These are phyloP conservation scores for Mycosarcoma maydis DNA, from an alignment of 1,284 basidiomycete species.

Conservation along the genomic window DNA sequence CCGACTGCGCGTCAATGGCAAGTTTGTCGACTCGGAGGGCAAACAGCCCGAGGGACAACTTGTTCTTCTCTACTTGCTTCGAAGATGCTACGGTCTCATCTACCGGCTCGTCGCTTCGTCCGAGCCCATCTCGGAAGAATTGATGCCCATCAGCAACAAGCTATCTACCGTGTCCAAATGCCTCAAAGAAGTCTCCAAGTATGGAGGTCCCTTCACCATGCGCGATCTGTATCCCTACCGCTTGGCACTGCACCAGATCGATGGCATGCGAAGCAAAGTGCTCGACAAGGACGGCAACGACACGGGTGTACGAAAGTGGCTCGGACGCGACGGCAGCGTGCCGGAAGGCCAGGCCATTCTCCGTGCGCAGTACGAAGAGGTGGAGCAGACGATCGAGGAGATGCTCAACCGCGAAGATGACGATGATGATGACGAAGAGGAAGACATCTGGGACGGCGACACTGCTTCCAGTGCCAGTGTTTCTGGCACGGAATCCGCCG, in stretches of 20 bases:
- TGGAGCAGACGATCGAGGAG: constrained; percentile 86
- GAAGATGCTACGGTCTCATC: constrained; percentile 95
- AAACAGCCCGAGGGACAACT: constrained; percentile 90
- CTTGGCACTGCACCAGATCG: constrained; percentile 93
- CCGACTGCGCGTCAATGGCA: constrained; percentile 93
- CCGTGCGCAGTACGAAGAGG: constrained; percentile 94
- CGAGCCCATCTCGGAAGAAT: constrained; percentile 97
- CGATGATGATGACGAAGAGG: constrained; percentile 62
- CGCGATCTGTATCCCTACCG: constrained; percentile 98
- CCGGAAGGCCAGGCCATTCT: constrained; percentile 97
- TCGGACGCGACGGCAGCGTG: constrained; percentile 76
- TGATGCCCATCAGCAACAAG: constrained; percentile 86
- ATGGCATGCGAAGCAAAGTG: constrained; percentile 89
- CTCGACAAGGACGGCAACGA: constrained; percentile 73
- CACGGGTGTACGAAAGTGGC: constrained; percentile 58
- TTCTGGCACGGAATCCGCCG: constrained; percentile 33
- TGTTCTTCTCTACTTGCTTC: constrained; percentile 87
- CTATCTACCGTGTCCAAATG: constrained; percentile 74
- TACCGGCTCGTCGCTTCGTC: constrained; percentile 94
- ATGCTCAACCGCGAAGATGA: constrained; percentile 66
- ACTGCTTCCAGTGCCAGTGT: constrained; percentile 38
- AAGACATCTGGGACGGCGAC: constrained; percentile 45
- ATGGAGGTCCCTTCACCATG: constrained; percentile 93
- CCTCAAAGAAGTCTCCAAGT: constrained; percentile 95
- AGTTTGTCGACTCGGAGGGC: constrained; percentile 93